These are phyloP conservation scores for Capsicum rhomboideum DNA, from an alignment of 257 asterid genomes.

Conservation along the genomic window DNA sequence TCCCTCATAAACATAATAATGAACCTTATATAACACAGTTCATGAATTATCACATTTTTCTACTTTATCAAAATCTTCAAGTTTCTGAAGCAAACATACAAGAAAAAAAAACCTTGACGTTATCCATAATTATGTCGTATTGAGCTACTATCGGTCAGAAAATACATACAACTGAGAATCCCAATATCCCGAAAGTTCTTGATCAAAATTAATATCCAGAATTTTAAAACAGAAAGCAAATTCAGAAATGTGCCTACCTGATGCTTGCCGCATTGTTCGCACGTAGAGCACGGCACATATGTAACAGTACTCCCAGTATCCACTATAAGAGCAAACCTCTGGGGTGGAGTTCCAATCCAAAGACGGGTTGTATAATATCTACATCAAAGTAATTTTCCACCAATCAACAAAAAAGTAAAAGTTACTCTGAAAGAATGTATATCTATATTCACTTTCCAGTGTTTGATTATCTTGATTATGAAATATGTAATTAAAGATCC, in stretches of 20 bases:
- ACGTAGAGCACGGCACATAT: constrained; percentile 88
- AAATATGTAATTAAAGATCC: neutral
- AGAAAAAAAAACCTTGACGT: neutral
- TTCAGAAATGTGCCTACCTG: constrained; percentile 41
- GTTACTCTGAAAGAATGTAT: neutral
- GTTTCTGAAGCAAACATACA: neutral
- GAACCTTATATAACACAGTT: neutral
- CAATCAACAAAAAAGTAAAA: neutral
- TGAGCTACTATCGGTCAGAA: neutral
- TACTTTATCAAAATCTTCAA: neutral
- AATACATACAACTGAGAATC: neutral
- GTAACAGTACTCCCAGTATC: constrained; percentile 98
- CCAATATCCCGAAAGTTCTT: neutral
- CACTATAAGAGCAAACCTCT: constrained; percentile 85
- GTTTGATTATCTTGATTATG: neutral
- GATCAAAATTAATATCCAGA: neutral
- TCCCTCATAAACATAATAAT: neutral
- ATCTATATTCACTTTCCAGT: neutral
- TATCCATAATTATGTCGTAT: neutral
- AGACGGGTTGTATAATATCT: constrained; percentile 91
- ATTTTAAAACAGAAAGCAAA: neutral
- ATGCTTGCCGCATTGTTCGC: constrained; percentile 88
- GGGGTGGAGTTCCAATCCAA: constrained; percentile 96
- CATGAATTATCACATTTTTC: neutral
- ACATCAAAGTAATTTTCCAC: constrained; percentile 6